phyloP scores from a whole-genome alignment of 768 basidiomycete species.

The Dacryopinax spathularia region DNA sequence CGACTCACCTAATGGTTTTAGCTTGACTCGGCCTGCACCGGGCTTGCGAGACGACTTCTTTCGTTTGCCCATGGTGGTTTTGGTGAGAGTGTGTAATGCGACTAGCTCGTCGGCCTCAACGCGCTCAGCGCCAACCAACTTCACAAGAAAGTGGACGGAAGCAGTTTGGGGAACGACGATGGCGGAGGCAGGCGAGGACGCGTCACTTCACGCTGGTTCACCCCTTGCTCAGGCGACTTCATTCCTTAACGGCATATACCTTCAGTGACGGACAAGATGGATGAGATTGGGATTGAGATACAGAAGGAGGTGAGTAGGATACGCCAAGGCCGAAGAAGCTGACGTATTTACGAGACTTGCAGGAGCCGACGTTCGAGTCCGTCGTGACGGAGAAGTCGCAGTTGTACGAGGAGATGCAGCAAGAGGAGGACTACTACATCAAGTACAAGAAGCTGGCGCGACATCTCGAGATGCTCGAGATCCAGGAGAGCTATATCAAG shows the following conservation, averaged over 20 bases:
- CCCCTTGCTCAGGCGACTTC: conserved; percentile 1
- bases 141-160: not conserved
- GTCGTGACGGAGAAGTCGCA: conserved; percentile 81
- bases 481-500: conserved; percentile 93
- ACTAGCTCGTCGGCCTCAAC: too few species aligned
- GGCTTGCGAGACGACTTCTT: conserved; percentile 83
- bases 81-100: not conserved
- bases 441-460: conserved; percentile 94
- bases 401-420: conserved; percentile 68
- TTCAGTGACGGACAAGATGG: conserved; percentile 37
- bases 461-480: conserved; percentile 88
- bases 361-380: conserved; percentile 86
- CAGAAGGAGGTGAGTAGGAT: conserved; percentile 52
- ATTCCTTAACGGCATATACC: not conserved
- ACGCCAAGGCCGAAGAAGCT: not conserved
- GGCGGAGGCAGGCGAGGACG: conserved; percentile 8
- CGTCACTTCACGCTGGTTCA: not conserved
- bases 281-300: conserved; percentile 77
- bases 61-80: conserved; percentile 60
- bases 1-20: conserved; percentile 55
- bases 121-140: not conserved
- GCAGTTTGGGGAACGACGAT: not conserved
- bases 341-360: conserved; percentile 5
- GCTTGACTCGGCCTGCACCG: conserved; percentile 41
- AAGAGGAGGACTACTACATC: conserved; percentile 79